These are phyloP conservation scores for Sporothrix variecibatus DNA, from an alignment of 2,329 filamentous ascomycete genomes.

Conservation along the genomic window DNA sequence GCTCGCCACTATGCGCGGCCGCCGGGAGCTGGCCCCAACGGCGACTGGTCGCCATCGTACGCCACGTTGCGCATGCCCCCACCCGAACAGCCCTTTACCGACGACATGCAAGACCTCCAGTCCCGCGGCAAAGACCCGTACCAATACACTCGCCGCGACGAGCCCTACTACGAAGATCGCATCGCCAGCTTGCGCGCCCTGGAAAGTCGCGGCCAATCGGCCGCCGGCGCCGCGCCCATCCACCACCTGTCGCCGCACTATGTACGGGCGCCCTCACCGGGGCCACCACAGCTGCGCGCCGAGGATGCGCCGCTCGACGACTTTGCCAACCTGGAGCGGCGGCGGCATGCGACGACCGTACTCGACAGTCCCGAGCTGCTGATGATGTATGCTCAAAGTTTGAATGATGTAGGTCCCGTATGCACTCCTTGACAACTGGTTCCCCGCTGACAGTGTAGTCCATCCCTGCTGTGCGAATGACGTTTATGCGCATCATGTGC, in stretches of 20 bases:
- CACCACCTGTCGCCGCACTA: neutral
- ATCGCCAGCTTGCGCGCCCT: neutral
- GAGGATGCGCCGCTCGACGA: constrained; percentile 38
- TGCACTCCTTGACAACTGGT: neutral
- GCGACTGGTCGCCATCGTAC: neutral
- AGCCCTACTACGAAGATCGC: constrained; percentile 4
- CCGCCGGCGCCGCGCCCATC: neutral
- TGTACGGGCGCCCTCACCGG: constrained; percentile 6
- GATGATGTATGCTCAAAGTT: constrained; percentile 59
- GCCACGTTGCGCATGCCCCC: neutral
- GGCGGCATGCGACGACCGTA: constrained; percentile 54
- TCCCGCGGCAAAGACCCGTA: constrained; percentile 58
- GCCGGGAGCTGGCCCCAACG: neutral
- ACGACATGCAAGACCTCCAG: constrained; percentile 59
- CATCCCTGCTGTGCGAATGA: constrained; percentile 56
- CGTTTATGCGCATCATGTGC: constrained; percentile 59
- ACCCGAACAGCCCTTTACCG: constrained; percentile 42
- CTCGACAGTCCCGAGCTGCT: constrained; percentile 60
- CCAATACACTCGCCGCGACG: neutral
- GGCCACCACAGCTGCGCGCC: neutral
- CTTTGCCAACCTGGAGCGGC: constrained; percentile 47
- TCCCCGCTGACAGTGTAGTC: constrained; percentile 44
- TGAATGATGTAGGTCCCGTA: constrained; percentile 51
- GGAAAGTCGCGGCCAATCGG: neutral
- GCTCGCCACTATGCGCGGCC: neutral